Conservation (phyloP, 331 rosid species). For the Erythrophleum ivorense region DNA sequence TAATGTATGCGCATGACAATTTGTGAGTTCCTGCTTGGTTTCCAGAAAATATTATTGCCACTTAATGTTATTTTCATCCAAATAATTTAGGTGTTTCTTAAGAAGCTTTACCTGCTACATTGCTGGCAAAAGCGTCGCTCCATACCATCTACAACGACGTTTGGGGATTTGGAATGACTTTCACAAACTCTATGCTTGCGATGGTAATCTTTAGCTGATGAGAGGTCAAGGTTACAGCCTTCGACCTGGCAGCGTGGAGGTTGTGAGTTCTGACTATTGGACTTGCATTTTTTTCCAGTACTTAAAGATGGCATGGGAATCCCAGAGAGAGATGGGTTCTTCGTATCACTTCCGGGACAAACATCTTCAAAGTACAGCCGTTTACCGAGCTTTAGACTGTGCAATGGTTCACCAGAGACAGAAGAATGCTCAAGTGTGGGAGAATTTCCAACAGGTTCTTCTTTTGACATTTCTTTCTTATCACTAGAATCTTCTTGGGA, state of each 20-base stretch:
- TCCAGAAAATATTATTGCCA: conserved; percentile 1
- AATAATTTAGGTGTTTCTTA: conserved; percentile 14
- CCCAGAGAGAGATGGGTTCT: conserved; percentile 50
- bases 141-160: conserved; percentile 66
- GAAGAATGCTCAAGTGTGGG: conserved; percentile 60
- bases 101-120: conserved; percentile 81
- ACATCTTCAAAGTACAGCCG: conserved; percentile 78
- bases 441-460: conserved; percentile 52
- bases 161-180: conserved; percentile 84
- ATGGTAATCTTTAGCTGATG: conserved; percentile 84
- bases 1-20: neutral
- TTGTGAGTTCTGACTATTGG: conserved; percentile 48
- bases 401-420: conserved; percentile 77
- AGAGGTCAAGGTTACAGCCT: conserved; percentile 84
- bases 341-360: conserved; percentile 53
- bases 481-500: conserved; percentile 54
- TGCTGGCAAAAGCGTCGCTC: conserved; percentile 96
- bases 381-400: conserved; percentile 89
- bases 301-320: conserved; percentile 46
- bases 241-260: conserved; percentile 81
- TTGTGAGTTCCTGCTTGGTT: neutral
- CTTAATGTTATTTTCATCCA: conserved; percentile 14
- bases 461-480: conserved; percentile 58
- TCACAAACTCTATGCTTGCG: conserved; percentile 88
- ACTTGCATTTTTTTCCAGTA: conserved; percentile 56